These are phyloP conservation scores for Diplocarpon rosae DNA, from an alignment of 2,329 filamentous ascomycete genomes.

Conservation along the genomic window DNA sequence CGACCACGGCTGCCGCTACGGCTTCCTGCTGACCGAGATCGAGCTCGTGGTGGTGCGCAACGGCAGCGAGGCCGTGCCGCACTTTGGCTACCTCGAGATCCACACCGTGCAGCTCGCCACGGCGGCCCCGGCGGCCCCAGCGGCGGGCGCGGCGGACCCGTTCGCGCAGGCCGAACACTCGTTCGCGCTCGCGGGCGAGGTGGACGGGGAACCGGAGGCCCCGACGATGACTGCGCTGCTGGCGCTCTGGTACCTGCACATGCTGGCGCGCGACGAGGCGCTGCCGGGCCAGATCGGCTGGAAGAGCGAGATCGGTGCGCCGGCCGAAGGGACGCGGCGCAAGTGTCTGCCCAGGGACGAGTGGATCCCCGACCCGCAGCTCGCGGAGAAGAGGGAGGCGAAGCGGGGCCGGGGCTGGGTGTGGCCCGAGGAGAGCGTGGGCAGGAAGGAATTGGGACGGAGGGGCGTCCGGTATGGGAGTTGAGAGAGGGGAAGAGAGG, in stretches of 20 bases:
- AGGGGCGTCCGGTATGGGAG: constrained; percentile 45
- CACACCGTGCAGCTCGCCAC: constrained; percentile 46
- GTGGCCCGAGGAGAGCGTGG: constrained; percentile 61
- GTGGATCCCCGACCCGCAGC: constrained; percentile 67
- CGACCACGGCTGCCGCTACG: constrained; percentile 84
- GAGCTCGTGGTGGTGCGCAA: constrained; percentile 85
- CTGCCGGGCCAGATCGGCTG: constrained; percentile 49
- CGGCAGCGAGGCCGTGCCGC: constrained; percentile 40
- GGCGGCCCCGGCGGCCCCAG: constrained; percentile 8
- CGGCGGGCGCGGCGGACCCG: neutral
- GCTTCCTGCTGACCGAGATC: constrained; percentile 93
- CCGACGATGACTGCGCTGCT: constrained; percentile 58
- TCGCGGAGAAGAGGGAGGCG: constrained; percentile 64
- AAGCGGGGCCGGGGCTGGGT: constrained; percentile 67
- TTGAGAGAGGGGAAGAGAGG: constrained; percentile 6
- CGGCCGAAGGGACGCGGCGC: constrained; percentile 59
- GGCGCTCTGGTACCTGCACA: constrained; percentile 68
- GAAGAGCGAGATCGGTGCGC: constrained; percentile 63
- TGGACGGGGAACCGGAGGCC: constrained; percentile 31
- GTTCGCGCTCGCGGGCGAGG: constrained; percentile 22
- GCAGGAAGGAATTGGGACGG: constrained; percentile 60
- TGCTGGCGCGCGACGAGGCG: constrained; percentile 52
- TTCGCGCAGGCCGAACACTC: neutral
- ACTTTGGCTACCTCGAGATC: constrained; percentile 73
- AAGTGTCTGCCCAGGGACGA: constrained; percentile 59